Conservation (phyloP, 2,329 filamentous ascomycete species). For the Aspergillus melleus region DNA sequence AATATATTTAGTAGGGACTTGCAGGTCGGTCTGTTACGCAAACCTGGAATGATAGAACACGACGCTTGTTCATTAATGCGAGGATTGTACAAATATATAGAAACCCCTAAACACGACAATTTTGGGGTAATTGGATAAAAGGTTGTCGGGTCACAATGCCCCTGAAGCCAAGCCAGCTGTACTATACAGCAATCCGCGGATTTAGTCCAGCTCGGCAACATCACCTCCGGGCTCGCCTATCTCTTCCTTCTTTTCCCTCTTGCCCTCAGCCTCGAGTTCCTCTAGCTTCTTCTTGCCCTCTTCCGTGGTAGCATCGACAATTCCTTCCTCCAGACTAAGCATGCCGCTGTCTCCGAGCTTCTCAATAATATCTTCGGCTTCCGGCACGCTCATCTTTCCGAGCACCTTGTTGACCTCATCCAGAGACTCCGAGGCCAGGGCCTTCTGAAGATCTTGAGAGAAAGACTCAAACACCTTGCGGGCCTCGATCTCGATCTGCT, state of each 20-base stretch:
- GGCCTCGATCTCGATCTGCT: constrained; percentile 61
- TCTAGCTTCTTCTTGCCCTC: constrained; percentile 76
- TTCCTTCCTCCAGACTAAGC: constrained; percentile 85
- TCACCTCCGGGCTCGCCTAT: constrained; percentile 54
- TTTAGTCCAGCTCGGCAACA: constrained; percentile 41
- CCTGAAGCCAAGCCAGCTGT: not conserved
- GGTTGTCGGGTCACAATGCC: not conserved
- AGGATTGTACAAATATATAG: not conserved
- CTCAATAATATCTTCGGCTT: constrained; percentile 81
- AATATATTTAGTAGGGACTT: not conserved
- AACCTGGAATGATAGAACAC: not conserved
- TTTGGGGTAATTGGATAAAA: not conserved
- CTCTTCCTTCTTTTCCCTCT: constrained; percentile 44
- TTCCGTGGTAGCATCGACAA: constrained; percentile 92
- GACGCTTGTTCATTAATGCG: not conserved
- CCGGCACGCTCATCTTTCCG: constrained; percentile 82
- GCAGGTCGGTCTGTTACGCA: not conserved
- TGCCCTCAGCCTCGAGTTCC: constrained; percentile 65
- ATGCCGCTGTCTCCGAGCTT: constrained; percentile 82
- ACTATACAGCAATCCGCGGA: not conserved
- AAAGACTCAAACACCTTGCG: constrained; percentile 82
- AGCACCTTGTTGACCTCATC: constrained; percentile 87
- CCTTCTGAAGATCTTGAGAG: constrained; percentile 74
- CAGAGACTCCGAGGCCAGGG: constrained; percentile 82
- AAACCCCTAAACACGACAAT: not conserved